These are phyloP conservation scores for Salinomyces thailandicus DNA, from an alignment of 2,329 filamentous ascomycete species.

Conservation along the genomic window DNA sequence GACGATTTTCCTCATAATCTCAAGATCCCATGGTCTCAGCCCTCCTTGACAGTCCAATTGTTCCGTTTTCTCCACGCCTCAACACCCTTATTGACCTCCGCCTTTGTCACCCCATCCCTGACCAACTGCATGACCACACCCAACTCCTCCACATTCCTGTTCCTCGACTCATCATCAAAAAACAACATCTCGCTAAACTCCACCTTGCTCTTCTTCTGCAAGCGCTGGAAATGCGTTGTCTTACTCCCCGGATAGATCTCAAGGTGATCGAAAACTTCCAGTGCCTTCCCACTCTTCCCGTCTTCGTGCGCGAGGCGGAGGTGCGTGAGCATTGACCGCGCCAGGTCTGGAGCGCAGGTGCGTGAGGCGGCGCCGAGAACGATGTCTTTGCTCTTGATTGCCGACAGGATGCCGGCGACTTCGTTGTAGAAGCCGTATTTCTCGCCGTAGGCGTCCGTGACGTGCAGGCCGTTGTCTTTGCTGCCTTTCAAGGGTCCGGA, in stretches of 20 bases:
- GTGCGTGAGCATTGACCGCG: constrained; percentile 66
- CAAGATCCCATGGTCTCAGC: too few species aligned
- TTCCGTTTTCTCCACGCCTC: constrained; percentile 68
- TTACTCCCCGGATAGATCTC: constrained; percentile 67
- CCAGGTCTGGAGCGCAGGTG: constrained; percentile 69
- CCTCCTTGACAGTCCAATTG: constrained; percentile 32
- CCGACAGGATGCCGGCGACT: constrained; percentile 41
- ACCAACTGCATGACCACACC: constrained; percentile 81
- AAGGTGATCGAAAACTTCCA: constrained; percentile 41
- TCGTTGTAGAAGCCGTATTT: constrained; percentile 39
- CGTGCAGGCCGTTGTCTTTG: constrained; percentile 30
- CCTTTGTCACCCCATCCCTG: constrained; percentile 63
- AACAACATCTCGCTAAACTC: constrained; percentile 81
- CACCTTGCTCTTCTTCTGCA: constrained; percentile 61
- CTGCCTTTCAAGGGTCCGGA: constrained; percentile 55
- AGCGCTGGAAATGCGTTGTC: constrained; percentile 68
- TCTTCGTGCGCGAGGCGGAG: constrained; percentile 49
- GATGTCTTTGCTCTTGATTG: constrained; percentile 45
- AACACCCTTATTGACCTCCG: constrained; percentile 70
- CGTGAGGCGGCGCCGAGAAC: constrained; percentile 66
- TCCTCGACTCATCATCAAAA: constrained; percentile 85
- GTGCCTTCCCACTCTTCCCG: constrained; percentile 17
- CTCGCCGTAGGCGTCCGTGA: constrained; percentile 43
- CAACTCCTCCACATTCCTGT: constrained; percentile 67
- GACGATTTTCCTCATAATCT: too few species aligned